Percentiles rank a stretch among this genome's conserved stretches.
Conservation (phyloP, 2,329 filamentous ascomycete genomes). For the Ampelomyces quisqualis region DNA sequence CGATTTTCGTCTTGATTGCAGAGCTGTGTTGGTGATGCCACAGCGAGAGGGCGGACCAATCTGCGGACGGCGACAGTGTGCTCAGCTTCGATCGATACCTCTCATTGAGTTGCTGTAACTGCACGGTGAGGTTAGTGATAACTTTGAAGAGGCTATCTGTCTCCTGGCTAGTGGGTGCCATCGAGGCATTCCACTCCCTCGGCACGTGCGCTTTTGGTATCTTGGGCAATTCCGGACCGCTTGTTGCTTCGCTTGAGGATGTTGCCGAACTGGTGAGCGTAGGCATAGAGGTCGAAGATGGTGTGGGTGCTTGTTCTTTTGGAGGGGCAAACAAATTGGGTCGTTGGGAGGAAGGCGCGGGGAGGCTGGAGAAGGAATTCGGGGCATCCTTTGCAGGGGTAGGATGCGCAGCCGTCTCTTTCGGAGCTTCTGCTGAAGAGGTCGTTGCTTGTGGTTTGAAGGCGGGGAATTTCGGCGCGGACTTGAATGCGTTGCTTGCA, state of each 20-base stretch:
- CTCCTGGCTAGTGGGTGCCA: slow-evolving; percentile 7
- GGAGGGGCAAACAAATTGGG: slow-evolving; percentile 18
- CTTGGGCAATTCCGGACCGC: slow-evolving; percentile 19
- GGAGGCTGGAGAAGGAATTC: slow-evolving; percentile 19
- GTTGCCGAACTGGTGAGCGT: background rate
- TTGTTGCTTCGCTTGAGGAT: slow-evolving; percentile 14
- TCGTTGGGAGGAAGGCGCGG: slow-evolving; percentile 13
- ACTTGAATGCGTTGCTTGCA: slow-evolving; percentile 11
- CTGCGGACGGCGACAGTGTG: slow-evolving; percentile 24
- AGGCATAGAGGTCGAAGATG: slow-evolving; percentile 15
- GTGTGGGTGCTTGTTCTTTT: slow-evolving; percentile 15
- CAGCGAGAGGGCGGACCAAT: slow-evolving; percentile 34
- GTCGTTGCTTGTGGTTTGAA: slow-evolving; percentile 10
- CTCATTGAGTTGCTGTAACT: slow-evolving; percentile 32
- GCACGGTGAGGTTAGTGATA: slow-evolving; percentile 19
- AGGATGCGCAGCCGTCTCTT: slow-evolving; percentile 12
- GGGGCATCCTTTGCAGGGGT: slow-evolving; percentile 9
- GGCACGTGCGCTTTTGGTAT: slow-evolving; percentile 30
- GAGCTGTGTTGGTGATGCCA: slow-evolving; percentile 35
- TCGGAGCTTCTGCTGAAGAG: slow-evolving; percentile 8
- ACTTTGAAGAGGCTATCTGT: slow-evolving; percentile 15
- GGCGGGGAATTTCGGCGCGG: slow-evolving; percentile 10
- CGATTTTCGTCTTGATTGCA: slow-evolving; percentile 33
- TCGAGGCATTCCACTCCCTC: slow-evolving; percentile 24
- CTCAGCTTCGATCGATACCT: slow-evolving; percentile 29